Conservation (phyloP, 1,284 basidiomycete species). For the Apiotrichum sp. region DNA sequence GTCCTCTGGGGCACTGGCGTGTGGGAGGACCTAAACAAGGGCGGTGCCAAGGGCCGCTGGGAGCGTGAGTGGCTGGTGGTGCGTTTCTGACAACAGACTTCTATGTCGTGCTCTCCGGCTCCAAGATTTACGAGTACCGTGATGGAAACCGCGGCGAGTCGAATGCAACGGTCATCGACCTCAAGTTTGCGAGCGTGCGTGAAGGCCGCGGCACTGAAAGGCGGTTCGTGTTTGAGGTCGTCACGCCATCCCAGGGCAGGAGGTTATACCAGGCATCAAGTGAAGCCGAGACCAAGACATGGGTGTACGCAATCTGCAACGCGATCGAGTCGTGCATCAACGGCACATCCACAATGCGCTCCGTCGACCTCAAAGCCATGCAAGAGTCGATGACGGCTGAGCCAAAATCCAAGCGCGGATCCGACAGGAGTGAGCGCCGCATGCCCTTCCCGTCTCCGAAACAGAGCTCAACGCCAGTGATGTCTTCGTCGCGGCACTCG, state of each 20-base stretch:
- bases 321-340: constrained; percentile 53
- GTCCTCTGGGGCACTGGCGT: constrained; percentile 44
- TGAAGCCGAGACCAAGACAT: constrained; percentile 49
- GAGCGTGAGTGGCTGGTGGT: constrained; percentile 38
- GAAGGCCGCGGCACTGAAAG: constrained; percentile 46
- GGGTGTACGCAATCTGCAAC: constrained; percentile 51
- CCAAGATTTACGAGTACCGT: constrained; percentile 47
- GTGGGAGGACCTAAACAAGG: constrained; percentile 43
- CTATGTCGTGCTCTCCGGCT: constrained; percentile 46
- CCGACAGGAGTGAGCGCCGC: background rate
- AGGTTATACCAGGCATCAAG: constrained; percentile 52
- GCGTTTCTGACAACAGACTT: constrained; percentile 25
- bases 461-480: background rate
- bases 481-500: constrained; percentile 18
- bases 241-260: constrained; percentile 49
- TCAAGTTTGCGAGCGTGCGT: constrained; percentile 46
- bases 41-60: constrained; percentile 37
- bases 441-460: constrained; percentile 1
- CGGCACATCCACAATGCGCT: constrained; percentile 48
- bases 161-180: constrained; percentile 42
- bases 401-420: background rate
- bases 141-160: constrained; percentile 33
- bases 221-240: constrained; percentile 50
- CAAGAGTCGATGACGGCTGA: constrained; percentile 2
- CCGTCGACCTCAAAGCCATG: constrained; percentile 30